Evolutionary conservation across 208 protist genomes (phyloP).

Genomic region (Willaertia magna): DNA sequence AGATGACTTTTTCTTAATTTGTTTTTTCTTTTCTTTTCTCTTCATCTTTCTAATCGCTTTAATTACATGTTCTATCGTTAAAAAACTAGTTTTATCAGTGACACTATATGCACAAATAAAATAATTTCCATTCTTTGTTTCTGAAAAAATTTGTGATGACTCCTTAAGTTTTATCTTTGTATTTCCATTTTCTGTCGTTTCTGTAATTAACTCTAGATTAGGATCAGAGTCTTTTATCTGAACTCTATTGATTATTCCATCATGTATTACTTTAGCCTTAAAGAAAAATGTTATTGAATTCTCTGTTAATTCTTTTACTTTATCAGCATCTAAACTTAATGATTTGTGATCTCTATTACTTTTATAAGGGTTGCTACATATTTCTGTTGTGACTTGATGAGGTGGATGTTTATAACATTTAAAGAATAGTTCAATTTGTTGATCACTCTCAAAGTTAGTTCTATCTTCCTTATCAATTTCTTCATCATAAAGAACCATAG

Average conservation of each 20-base stretch:
- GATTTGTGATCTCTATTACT: not conserved
- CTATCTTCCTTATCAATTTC: not conserved
- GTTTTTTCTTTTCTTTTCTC: not conserved
- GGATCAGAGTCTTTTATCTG: not conserved
- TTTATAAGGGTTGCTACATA: too few species aligned
- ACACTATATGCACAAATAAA: not conserved
- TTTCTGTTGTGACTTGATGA: not conserved
- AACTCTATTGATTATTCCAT: not conserved
- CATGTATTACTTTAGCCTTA: not conserved
- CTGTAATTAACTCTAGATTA: not conserved
- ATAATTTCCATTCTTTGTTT: not conserved
- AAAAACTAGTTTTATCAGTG: not conserved
- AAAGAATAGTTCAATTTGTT: not conserved
- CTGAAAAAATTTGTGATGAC: not conserved
- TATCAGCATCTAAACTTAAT: not conserved
- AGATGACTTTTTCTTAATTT: not conserved
- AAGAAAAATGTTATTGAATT: not conserved
- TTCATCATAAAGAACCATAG: not conserved
- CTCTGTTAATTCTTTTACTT: not conserved
- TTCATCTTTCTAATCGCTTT: not conserved
- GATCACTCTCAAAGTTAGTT: not conserved
- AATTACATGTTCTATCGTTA: not conserved
- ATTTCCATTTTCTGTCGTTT: not conserved
- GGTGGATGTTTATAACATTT: not conserved
- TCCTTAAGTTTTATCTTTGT: not conserved